These are phyloP conservation scores for Calycina marina DNA, from an alignment of 2,329 filamentous ascomycete genomes.

Conservation along the genomic window DNA sequence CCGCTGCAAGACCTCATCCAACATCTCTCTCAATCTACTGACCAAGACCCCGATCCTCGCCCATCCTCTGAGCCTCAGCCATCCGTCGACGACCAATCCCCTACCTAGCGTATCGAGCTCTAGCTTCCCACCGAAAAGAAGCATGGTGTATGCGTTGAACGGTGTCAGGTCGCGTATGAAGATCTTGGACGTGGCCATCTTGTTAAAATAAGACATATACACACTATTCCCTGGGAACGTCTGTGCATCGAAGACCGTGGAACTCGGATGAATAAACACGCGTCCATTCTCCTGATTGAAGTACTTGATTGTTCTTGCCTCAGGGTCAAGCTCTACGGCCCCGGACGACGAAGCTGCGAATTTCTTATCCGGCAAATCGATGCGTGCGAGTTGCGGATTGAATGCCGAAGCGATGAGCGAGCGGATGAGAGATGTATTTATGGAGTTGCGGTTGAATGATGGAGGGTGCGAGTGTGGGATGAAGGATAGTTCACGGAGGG, in stretches of 20 bases:
- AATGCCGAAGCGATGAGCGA: constrained; percentile 32
- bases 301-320: constrained; percentile 84
- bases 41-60: constrained; percentile 86
- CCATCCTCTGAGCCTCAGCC: constrained; percentile 80
- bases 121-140: constrained; percentile 78
- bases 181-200: constrained; percentile 83
- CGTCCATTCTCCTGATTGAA: constrained; percentile 74
- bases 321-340: constrained; percentile 83
- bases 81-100: constrained; percentile 81
- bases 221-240: constrained; percentile 58
- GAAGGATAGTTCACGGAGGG: constrained; percentile 76
- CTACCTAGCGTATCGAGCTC: constrained; percentile 75
- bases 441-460: constrained; percentile 32
- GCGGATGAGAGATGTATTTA: constrained; percentile 24
- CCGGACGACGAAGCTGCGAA: constrained; percentile 78
- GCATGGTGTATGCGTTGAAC: constrained; percentile 76
- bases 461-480: constrained; percentile 29
- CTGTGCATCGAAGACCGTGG: constrained; percentile 72
- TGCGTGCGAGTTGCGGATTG: constrained; percentile 74
- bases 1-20: constrained; percentile 69
- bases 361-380: constrained; percentile 91
- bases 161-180: constrained; percentile 87
- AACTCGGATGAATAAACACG: constrained; percentile 86
- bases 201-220: constrained; percentile 81
- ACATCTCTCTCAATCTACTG: constrained; percentile 65